Evolutionary conservation across 106 monocot genomes (phyloP).

Genomic region (Phalaenopsis aphrodite): DNA sequence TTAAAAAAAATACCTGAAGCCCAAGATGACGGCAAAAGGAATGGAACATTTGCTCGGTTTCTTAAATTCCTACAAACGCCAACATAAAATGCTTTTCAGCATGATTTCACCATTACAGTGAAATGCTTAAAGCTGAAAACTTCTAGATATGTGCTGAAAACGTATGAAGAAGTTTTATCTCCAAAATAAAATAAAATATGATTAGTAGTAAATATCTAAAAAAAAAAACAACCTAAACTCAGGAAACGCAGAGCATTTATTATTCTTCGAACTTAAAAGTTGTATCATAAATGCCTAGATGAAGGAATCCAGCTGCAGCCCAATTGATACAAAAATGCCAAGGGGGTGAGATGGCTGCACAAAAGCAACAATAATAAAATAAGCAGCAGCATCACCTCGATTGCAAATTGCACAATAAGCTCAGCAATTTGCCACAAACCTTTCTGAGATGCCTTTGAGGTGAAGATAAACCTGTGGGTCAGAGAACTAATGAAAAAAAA

Average conservation of each 20-base stretch:
- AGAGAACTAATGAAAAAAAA: conserved; percentile 7
- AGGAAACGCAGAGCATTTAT: neutral
- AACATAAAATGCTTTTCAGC: neutral
- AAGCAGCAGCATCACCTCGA: neutral
- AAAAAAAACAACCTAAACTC: neutral
- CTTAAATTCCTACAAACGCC: conserved; percentile 6
- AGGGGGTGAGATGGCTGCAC: neutral
- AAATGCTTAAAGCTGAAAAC: conserved; percentile 2
- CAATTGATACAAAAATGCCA: neutral
- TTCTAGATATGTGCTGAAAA: neutral
- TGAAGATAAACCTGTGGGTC: conserved; percentile 8
- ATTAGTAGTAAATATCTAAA: neutral
- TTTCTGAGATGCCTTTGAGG: neutral
- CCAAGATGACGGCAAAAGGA: conserved; percentile 2
- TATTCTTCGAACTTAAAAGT: neutral
- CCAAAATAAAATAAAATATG: neutral
- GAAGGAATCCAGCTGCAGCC: neutral
- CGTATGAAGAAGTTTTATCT: neutral
- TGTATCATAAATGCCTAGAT: conserved; percentile 1
- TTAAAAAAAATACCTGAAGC: conserved; percentile 8
- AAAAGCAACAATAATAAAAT: neutral
- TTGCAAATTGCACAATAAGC: conserved; percentile 1
- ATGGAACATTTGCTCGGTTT: neutral
- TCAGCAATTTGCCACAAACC: conserved; percentile 14
- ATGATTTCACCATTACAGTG: conserved; percentile 8